Conservation (phyloP, 2,329 filamentous ascomycete species). For the Penicillium nordicum region DNA sequence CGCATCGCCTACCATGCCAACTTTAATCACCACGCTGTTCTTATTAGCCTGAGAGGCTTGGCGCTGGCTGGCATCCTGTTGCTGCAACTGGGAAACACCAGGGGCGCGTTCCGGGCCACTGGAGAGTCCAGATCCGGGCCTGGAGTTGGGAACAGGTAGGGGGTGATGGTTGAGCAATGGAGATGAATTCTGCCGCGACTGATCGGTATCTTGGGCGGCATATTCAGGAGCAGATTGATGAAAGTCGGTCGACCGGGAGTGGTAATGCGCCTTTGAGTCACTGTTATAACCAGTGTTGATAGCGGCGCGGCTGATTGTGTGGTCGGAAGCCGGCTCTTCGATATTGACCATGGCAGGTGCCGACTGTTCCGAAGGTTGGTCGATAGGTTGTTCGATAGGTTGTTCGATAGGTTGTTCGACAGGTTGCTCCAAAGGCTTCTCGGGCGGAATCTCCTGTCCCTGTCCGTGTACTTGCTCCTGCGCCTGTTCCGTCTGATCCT, state of each 20-base stretch:
- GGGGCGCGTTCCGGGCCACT: conserved; percentile 41
- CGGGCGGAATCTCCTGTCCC: conserved; percentile 7
- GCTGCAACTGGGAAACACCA: conserved; percentile 48
- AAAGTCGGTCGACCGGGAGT: conserved; percentile 40
- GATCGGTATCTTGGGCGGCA: conserved; percentile 48
- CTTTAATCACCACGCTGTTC: conserved; percentile 89
- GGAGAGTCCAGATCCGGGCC: conserved; percentile 52
- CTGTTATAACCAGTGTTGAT: conserved; percentile 43
- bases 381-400: neutral
- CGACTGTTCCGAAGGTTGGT: conserved; percentile 22
- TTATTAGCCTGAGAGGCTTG: conserved; percentile 44
- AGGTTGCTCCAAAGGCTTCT: conserved; percentile 1
- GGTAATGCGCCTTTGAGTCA: conserved; percentile 49
- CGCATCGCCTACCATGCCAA: conserved; percentile 98
- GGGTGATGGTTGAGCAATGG: conserved; percentile 41
- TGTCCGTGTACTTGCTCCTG: neutral
- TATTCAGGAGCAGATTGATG: conserved; percentile 37
- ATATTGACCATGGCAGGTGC: conserved; percentile 26
- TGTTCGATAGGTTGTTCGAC: neutral
- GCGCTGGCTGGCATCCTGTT: conserved; percentile 46
- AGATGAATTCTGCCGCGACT: conserved; percentile 41
- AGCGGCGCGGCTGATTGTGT: conserved; percentile 26
- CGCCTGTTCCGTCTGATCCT: conserved; percentile 12
- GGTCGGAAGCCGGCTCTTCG: conserved; percentile 38
- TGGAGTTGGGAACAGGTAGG: conserved; percentile 36